phyloP scores from a whole-genome alignment of 2,329 filamentous ascomycete genomes.

The Curvularia verruculosa region DNA sequence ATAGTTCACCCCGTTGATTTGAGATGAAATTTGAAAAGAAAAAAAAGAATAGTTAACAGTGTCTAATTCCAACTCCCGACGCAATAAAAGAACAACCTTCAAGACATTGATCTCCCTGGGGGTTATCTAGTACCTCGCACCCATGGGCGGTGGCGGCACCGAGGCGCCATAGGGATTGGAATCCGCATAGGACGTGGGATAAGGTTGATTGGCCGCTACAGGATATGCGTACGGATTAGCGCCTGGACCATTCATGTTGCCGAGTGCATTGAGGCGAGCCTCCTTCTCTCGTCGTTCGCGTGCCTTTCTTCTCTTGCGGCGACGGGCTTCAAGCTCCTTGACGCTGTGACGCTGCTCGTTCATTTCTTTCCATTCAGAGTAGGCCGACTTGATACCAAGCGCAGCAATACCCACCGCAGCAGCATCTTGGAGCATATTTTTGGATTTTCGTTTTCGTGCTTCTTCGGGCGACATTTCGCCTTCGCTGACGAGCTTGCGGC shows the following conservation, averaged over 20 bases:
- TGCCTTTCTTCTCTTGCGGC: slow-evolving; percentile 54
- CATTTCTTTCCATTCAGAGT: slow-evolving; percentile 71
- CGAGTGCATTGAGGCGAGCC: slow-evolving; percentile 51
- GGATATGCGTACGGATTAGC: slow-evolving; percentile 49
- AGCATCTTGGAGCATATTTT: slow-evolving; percentile 68
- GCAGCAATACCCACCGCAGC: slow-evolving; percentile 71
- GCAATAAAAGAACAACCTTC: not conserved
- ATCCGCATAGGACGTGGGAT: slow-evolving; percentile 51
- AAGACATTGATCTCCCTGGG: not conserved
- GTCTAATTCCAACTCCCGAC: slow-evolving; percentile 2
- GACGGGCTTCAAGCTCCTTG: slow-evolving; percentile 60
- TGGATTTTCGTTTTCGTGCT: slow-evolving; percentile 66
- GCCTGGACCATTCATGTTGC: slow-evolving; percentile 43
- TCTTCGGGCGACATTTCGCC: slow-evolving; percentile 68
- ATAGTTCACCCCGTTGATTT: not conserved
- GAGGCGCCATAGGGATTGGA: slow-evolving; percentile 53
- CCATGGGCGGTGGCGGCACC: slow-evolving; percentile 51
- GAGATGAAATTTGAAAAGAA: not conserved
- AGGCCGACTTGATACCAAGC: slow-evolving; percentile 70
- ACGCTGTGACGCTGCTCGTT: slow-evolving; percentile 65
- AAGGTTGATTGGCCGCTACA: slow-evolving; percentile 42
- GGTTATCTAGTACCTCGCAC: slow-evolving; percentile 41
- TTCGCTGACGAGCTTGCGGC: slow-evolving; percentile 64
- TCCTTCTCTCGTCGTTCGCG: slow-evolving; percentile 52
- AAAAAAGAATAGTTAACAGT: slow-evolving; percentile 7